Conservation (phyloP, 805 yeast species). For the Sungouiella thailandica region DNA sequence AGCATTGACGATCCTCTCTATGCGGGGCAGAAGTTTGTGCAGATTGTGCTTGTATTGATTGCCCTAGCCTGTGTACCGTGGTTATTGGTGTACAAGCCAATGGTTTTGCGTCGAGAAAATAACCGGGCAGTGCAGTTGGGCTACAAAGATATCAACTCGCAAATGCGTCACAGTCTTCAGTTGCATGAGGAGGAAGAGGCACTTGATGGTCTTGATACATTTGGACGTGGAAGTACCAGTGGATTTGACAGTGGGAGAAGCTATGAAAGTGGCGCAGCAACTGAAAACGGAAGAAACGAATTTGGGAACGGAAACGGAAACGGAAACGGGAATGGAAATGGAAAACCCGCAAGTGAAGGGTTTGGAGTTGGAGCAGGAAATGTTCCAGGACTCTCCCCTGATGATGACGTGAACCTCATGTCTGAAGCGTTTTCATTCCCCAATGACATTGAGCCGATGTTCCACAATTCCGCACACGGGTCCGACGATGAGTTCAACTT, state of each 20-base stretch:
- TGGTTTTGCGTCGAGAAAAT: slow-evolving; percentile 34
- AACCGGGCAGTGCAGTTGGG: slow-evolving; percentile 31
- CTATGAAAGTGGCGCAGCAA: too few species aligned
- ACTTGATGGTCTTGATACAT: slow-evolving; percentile 10
- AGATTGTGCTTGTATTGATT: slow-evolving; percentile 49
- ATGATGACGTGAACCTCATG: slow-evolving; percentile 14
- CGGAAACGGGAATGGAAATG: slow-evolving; percentile 51
- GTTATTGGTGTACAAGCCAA: slow-evolving; percentile 62
- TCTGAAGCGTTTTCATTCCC: slow-evolving; percentile 25
- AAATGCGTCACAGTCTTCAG: slow-evolving; percentile 24
- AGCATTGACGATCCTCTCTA: slow-evolving; percentile 59
- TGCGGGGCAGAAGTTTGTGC: slow-evolving; percentile 60
- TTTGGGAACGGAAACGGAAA: slow-evolving; percentile 33
- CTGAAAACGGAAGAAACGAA: neutral
- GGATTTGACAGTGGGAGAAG: too few species aligned
- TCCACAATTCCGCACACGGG: slow-evolving; percentile 29
- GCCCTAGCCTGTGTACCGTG: slow-evolving; percentile 75
- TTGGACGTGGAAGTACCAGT: too few species aligned
- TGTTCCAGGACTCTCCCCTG: too few species aligned
- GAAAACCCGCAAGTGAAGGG: slow-evolving; percentile 16
- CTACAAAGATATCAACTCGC: slow-evolving; percentile 32
- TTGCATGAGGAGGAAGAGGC: slow-evolving; percentile 38
- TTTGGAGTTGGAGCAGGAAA: slow-evolving; percentile 2
- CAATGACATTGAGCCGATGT: slow-evolving; percentile 32
- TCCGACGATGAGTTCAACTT: slow-evolving; percentile 38